Percentiles rank a stretch among this genome's conserved stretches.
These are phyloP conservation scores for Mikania micrantha DNA, from an alignment of 129 eudicot genomes.

Conservation along the genomic window DNA sequence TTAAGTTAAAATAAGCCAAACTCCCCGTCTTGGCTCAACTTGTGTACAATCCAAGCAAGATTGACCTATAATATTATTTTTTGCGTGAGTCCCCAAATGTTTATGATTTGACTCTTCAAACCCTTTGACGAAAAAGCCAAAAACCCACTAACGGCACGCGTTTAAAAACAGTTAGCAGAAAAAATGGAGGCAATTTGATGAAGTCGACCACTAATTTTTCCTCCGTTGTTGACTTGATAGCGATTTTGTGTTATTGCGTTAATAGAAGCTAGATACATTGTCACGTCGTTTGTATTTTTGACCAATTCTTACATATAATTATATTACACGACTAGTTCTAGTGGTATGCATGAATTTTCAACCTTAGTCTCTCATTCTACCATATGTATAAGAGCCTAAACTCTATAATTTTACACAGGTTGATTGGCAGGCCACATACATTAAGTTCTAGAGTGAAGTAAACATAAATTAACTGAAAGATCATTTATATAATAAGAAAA, in stretches of 20 bases:
- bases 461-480: too few relatives aligned
- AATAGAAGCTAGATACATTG: not conserved
- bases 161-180: conserved; percentile 8
- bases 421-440: too few relatives aligned
- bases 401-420: too few relatives aligned
- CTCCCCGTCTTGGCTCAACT: too few relatives aligned
- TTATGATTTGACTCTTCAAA: conserved; percentile 23
- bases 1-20: too few relatives aligned
- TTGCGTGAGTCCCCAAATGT: not conserved
- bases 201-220: conserved; percentile 23
- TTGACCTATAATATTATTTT: conserved; percentile 10
- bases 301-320: not conserved
- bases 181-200: not conserved
- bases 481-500: too few relatives aligned
- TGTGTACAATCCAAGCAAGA: too few relatives aligned
- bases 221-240: conserved; percentile 23
- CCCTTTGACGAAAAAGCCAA: conserved; percentile 19
- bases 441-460: too few relatives aligned
- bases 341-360: too few relatives aligned
- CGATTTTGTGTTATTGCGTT: not conserved
- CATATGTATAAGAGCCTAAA: too few relatives aligned
- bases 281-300: not conserved
- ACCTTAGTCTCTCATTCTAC: too few relatives aligned
- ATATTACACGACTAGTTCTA: too few relatives aligned
- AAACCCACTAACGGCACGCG: conserved; percentile 28